Conservation (phyloP, 2,329 filamentous ascomycete genomes). For the Penicillium sp. region DNA sequence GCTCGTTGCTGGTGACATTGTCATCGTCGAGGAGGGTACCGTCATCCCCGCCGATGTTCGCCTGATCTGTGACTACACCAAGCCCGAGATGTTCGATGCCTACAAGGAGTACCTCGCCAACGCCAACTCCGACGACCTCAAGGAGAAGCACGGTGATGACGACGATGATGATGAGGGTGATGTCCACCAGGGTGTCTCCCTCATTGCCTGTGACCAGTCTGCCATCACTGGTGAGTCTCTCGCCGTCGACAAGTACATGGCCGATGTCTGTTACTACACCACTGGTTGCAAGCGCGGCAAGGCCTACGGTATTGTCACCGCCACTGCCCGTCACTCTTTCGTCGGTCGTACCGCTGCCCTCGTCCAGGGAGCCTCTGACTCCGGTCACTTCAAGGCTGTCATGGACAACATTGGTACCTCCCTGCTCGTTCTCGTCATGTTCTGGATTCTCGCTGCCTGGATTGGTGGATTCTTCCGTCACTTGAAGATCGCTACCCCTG, state of each 20-base stretch:
- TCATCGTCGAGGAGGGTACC: slow-evolving; percentile 71
- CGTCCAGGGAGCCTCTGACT: slow-evolving; percentile 73
- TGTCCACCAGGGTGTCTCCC: slow-evolving; percentile 62
- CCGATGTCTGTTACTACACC: slow-evolving; percentile 74
- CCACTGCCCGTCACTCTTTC: slow-evolving; percentile 71
- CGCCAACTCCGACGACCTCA: slow-evolving; percentile 61
- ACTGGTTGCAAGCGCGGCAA: slow-evolving; percentile 79
- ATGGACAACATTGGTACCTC: slow-evolving; percentile 79
- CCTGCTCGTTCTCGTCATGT: slow-evolving; percentile 73
- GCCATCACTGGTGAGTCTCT: slow-evolving; percentile 80
- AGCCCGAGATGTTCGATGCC: slow-evolving; percentile 66
- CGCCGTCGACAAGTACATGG: slow-evolving; percentile 64
- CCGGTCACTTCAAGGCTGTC: slow-evolving; percentile 79
- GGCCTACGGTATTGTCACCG: slow-evolving; percentile 68
- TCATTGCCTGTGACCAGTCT: slow-evolving; percentile 75
- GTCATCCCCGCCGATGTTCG: slow-evolving; percentile 70
- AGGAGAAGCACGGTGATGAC: slow-evolving; percentile 60
- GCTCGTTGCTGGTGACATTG: slow-evolving; percentile 74
- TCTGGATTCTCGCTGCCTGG: slow-evolving; percentile 74
- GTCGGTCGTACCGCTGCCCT: slow-evolving; percentile 74
- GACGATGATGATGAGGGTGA: slow-evolving; percentile 59
- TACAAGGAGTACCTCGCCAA: slow-evolving; percentile 66
- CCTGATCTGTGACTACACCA: slow-evolving; percentile 72
- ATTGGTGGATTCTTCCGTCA: slow-evolving; percentile 78
- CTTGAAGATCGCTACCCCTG: slow-evolving; percentile 56